Conservation (phyloP, 2,329 filamentous ascomycete genomes). For the Chaetomiaceae sp. region DNA sequence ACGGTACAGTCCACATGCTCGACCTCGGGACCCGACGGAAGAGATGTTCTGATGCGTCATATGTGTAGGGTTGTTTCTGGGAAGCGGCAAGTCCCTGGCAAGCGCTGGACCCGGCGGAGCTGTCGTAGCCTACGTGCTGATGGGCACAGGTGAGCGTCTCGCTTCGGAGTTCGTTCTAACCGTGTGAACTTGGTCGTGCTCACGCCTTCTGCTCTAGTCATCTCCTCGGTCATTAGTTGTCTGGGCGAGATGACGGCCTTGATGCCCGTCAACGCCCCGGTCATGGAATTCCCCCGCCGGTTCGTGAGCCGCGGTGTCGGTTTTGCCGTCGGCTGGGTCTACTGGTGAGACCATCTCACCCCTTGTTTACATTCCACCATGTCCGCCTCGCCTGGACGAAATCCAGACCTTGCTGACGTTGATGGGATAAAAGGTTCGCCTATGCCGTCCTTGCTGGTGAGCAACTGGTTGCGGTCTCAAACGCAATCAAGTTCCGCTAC, state of each 20-base stretch:
- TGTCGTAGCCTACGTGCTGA: conserved; percentile 37
- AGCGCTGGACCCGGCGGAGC: conserved; percentile 38
- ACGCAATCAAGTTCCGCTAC: conserved; percentile 34
- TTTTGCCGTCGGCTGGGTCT: conserved; percentile 37
- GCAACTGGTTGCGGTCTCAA: conserved; percentile 34
- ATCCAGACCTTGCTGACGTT: not conserved
- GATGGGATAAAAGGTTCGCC: conserved; percentile 32
- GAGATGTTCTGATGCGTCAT: not conserved
- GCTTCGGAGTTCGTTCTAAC: too few species aligned
- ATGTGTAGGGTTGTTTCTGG: conserved; percentile 35
- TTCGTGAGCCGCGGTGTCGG: conserved; percentile 35
- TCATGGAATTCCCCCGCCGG: conserved; percentile 36
- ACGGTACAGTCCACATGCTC: conserved; percentile 29
- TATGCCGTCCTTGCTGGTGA: conserved; percentile 35
- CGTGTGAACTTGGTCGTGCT: not conserved
- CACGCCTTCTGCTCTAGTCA: conserved; percentile 24
- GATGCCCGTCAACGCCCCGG: conserved; percentile 37
- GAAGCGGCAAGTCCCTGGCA: conserved; percentile 36
- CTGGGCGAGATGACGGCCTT: conserved; percentile 38
- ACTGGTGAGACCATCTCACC: conserved; percentile 28
- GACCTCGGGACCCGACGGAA: not conserved
- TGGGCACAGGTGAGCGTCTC: conserved; percentile 30
- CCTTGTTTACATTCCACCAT: too few species aligned
- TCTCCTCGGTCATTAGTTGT: conserved; percentile 39
- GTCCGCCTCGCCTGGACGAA: not conserved